Evolutionary conservation across 2,329 filamentous ascomycete species (phyloP), one percentile per base, ranked within the genome.

Genomic region (Penicillium capsulatum): DNA sequence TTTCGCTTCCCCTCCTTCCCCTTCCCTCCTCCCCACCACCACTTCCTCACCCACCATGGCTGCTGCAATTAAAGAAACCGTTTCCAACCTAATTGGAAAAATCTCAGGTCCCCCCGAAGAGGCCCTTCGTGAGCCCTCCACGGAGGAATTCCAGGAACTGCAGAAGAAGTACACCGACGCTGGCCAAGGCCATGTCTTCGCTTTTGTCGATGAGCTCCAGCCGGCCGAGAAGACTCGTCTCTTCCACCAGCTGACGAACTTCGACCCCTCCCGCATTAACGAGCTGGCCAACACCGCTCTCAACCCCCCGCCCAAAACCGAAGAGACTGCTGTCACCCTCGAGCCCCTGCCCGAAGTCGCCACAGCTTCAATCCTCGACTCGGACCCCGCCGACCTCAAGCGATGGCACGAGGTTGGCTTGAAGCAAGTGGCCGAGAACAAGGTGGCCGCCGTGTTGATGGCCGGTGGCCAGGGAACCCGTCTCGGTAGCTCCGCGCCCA

Each of bases 381-480:
- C 90, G 45, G 79, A 85, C 56, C 66, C 81, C 35, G 78, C 81
- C 43, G 83, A 94, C 61, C 77, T 96, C 47, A 73, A 86, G 53
- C 78, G 76, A 65, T 98, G 91, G 90, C 92, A 95, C 67, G 72
- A 84, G 47, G 74, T 71, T 30, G 83, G 83, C 31, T 64, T 87
- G 48, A 72, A 79, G 55, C 64, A 81, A 56, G 81, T 86, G 48
- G 76, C 80, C 5, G 70, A 80, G 51, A 83, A 83, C 68, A 79
- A 82, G 61, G 83, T 86, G 32, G 83, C 81, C 20, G 92, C 98
- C 13, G 88, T 98, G 36, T 79, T 98, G 59, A 94, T 98, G 86
- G 92, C 92, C 42, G 92, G 92, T 62, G 92, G 92, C 22, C 92
- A 98, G 72, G 92, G 92, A 50, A 98, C 92, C 47, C 80, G 92